These are phyloP conservation scores for Aureobasidium mangrovei DNA, from an alignment of 2,329 filamentous ascomycete species.

Conservation along the genomic window DNA sequence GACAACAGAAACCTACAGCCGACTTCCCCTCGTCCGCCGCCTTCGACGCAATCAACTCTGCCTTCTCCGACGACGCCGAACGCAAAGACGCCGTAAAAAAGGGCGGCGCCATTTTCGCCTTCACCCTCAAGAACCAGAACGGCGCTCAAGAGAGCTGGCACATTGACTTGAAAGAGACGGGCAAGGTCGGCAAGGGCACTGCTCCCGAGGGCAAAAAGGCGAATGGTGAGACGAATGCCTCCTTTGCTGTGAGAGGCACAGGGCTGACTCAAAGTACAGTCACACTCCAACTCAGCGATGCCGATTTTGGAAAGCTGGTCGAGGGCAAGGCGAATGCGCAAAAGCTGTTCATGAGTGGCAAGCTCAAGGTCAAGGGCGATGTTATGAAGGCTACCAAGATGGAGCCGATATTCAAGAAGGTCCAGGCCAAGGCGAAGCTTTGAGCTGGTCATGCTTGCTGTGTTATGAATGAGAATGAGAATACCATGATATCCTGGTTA, in stretches of 20 bases:
- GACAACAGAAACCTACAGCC: not conserved
- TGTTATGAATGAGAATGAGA: not conserved
- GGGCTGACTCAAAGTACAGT: slow-evolving; percentile 44
- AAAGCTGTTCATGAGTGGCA: slow-evolving; percentile 93
- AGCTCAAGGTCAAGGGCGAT: slow-evolving; percentile 96
- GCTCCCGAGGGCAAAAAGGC: slow-evolving; percentile 65
- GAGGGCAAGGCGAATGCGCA: slow-evolving; percentile 87
- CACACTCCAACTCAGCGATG: slow-evolving; percentile 74
- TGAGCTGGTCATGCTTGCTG: not conserved
- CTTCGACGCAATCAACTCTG: slow-evolving; percentile 77
- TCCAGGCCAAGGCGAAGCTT: slow-evolving; percentile 74
- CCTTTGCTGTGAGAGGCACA: not conserved
- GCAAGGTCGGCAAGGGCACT: slow-evolving; percentile 67
- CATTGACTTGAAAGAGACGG: slow-evolving; percentile 89
- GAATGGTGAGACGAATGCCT: slow-evolving; percentile 51
- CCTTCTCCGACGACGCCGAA: slow-evolving; percentile 62
- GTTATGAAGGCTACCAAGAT: slow-evolving; percentile 98
- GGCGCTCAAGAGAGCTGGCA: slow-evolving; percentile 82
- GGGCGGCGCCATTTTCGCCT: slow-evolving; percentile 79
- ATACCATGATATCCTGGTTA: not conserved
- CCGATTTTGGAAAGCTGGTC: slow-evolving; percentile 77
- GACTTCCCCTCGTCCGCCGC: slow-evolving; percentile 77
- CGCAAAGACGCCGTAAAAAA: slow-evolving; percentile 84
- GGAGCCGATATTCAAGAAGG: slow-evolving; percentile 85
- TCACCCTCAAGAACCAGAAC: slow-evolving; percentile 79